These are phyloP conservation scores for Paraconiothyrium brasiliense DNA, from an alignment of 2,329 filamentous ascomycete species.

Conservation along the genomic window DNA sequence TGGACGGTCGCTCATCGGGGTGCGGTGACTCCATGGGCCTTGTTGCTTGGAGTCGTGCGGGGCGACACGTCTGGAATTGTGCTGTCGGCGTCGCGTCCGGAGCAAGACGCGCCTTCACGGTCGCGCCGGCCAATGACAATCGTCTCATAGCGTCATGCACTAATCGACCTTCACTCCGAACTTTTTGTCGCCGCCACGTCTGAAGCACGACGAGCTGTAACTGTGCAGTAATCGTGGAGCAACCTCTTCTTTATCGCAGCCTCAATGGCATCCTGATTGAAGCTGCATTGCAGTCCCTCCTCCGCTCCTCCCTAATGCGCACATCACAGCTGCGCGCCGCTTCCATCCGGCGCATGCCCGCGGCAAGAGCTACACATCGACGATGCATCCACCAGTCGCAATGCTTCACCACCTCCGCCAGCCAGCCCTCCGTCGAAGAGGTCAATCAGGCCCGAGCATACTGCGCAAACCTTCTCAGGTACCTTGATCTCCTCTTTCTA, in stretches of 20 bases:
- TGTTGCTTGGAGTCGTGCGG: constrained; percentile 16
- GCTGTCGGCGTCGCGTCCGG: constrained; percentile 33
- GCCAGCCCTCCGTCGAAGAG: constrained; percentile 54
- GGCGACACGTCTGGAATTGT: constrained; percentile 10
- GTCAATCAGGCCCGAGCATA: constrained; percentile 65
- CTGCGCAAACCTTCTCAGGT: constrained; percentile 68
- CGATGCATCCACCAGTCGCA: constrained; percentile 36
- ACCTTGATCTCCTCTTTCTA: constrained; percentile 25
- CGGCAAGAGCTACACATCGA: constrained; percentile 12
- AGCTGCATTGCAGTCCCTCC: background rate
- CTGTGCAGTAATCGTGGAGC: background rate
- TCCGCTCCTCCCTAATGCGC: constrained; percentile 33
- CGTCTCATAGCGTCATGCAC: constrained; percentile 40
- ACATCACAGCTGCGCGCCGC: constrained; percentile 30
- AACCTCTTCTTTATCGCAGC: background rate
- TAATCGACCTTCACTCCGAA: constrained; percentile 20
- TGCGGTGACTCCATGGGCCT: constrained; percentile 51
- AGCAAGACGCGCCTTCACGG: constrained; percentile 43
- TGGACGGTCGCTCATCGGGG: constrained; percentile 63
- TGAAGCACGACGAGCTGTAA: constrained; percentile 12
- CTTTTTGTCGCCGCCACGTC: constrained; percentile 14
- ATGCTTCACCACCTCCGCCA: constrained; percentile 30
- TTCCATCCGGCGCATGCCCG: constrained; percentile 28
- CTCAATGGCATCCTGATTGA: constrained; percentile 8
- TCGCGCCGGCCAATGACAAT: constrained; percentile 31